These are phyloP conservation scores for Bondarzewia mesenterica DNA, from an alignment of 1,284 basidiomycete genomes.

Conservation along the genomic window DNA sequence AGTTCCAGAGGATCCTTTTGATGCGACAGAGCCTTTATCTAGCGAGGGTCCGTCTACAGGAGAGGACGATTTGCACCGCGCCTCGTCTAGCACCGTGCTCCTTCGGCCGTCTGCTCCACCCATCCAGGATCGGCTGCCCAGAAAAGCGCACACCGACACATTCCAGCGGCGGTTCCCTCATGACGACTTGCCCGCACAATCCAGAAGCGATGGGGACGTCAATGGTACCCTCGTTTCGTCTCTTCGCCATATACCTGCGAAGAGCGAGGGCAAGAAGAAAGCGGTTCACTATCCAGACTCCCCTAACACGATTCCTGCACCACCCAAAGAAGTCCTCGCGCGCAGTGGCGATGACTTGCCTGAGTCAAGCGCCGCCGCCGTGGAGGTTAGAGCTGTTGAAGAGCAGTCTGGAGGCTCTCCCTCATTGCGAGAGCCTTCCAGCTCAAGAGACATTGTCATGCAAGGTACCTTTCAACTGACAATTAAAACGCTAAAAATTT, in stretches of 20 bases:
- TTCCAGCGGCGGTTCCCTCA: not conserved
- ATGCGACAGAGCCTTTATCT: not conserved
- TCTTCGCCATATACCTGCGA: slow-evolving; percentile 19
- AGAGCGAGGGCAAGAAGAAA: slow-evolving; percentile 23
- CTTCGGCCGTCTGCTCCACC: not conserved
- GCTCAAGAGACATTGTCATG: slow-evolving; percentile 44
- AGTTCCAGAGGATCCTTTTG: not conserved
- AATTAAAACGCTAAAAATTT: not conserved
- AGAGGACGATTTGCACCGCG: not conserved
- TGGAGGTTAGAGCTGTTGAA: too few relatives aligned
- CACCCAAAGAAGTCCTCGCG: slow-evolving; percentile 52
- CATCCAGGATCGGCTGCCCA: not conserved
- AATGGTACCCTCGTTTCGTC: not conserved
- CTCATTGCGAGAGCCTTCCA: slow-evolving; percentile 4
- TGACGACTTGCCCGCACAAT: not conserved
- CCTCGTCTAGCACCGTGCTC: slow-evolving; percentile 8
- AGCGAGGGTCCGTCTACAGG: not conserved
- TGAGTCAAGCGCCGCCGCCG: slow-evolving; percentile 57
- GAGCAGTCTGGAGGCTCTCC: not conserved
- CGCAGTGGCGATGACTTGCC: slow-evolving; percentile 42
- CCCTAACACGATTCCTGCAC: slow-evolving; percentile 28
- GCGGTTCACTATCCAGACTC: slow-evolving; percentile 24
- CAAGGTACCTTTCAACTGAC: slow-evolving; percentile 38
- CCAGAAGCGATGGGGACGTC: slow-evolving; percentile 5
- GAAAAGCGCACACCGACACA: not conserved